Evolutionary conservation across 2,329 filamentous ascomycete species (phyloP), one percentile per base, ranked within the genome.

Genomic region (Fonsecaea multimorphosa): DNA sequence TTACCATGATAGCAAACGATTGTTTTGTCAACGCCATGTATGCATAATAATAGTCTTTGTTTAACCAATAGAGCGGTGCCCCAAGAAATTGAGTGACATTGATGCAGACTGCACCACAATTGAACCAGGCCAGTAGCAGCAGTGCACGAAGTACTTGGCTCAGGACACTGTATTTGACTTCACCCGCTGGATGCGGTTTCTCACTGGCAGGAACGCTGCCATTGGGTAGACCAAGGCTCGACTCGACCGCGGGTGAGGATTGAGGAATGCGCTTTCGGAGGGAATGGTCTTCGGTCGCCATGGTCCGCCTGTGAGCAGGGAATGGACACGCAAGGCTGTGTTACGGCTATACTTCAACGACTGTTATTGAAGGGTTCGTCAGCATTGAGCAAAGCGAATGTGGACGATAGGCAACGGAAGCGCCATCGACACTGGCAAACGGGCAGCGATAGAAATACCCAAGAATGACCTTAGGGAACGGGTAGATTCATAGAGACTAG

Each of bases 1-100:
- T 86, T 64, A 87, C 83, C 24, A 87, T 79, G n/a, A 89, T 79
- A 0, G 85, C 86, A 73, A 89, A 89, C 5, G 82, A 86, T 74
- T 88, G 84, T 74, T 89, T 89, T 19, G 87, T 89, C 73, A 85
- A 84, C 24, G 86, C 85, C 84, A 89, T 89, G 73, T 87, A 89
- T 9, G 82, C 80, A 72, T 89, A 85, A 74, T 87, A 89, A 72
- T 84, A 87, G 54, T 84, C 80, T 61, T 83, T 84, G 70, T 86
- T 85, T 72, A 87, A 82, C 60, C 88, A 75, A 73, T 89, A 88
- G 34, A 89, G 76, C 0, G 87, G 87, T 8, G 84, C 80, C 16
- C 87, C 87, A 53, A 89, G 77, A 65, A 88, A 78, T 71, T 89
- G 87, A 5, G 86, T 87, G 44, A 80, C 80, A 67, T 84, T 80